These are phyloP conservation scores for Candida lessepsii DNA, from an alignment of 805 yeast species.

Conservation along the genomic window DNA sequence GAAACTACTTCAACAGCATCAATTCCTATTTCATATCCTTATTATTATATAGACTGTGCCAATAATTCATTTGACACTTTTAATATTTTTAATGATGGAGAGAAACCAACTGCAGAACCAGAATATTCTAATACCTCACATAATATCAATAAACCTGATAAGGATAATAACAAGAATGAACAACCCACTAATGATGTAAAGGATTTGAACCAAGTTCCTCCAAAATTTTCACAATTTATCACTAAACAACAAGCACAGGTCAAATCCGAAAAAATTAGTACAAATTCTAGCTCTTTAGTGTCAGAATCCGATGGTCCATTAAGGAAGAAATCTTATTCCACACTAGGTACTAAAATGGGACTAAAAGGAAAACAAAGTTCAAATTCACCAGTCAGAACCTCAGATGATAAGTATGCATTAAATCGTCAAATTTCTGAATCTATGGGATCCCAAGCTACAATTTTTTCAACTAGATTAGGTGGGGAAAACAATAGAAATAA, in stretches of 20 bases:
- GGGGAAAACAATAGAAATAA: constrained; percentile 11
- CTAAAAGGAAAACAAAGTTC: background rate
- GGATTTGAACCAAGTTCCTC: constrained; percentile 36
- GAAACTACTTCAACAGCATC: constrained; percentile 27
- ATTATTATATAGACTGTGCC: constrained; percentile 21
- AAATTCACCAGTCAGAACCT: background rate
- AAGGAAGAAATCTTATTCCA: constrained; percentile 8
- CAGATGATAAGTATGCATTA: constrained; percentile 5
- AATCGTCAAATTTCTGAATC: constrained; percentile 28
- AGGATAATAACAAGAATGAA: too few species aligned
- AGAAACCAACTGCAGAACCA: constrained; percentile 11
- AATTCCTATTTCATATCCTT: constrained; percentile 29
- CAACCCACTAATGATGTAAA: background rate
- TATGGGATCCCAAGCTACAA: constrained; percentile 45
- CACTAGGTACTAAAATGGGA: background rate
- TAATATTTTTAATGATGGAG: constrained; percentile 17
- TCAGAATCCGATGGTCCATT: constrained; percentile 11
- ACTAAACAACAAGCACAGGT: constrained; percentile 32
- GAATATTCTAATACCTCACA: constrained; percentile 29
- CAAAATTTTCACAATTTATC: constrained; percentile 40
- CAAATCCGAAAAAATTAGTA: constrained; percentile 8
- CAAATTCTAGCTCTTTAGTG: constrained; percentile 13
- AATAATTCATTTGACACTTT: constrained; percentile 27
- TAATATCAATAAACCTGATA: constrained; percentile 4
- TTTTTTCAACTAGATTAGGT: constrained; percentile 39